Evolutionary conservation across 164 flowering plant species (phyloP).

Genomic region (Berberis vulgaris): DNA sequence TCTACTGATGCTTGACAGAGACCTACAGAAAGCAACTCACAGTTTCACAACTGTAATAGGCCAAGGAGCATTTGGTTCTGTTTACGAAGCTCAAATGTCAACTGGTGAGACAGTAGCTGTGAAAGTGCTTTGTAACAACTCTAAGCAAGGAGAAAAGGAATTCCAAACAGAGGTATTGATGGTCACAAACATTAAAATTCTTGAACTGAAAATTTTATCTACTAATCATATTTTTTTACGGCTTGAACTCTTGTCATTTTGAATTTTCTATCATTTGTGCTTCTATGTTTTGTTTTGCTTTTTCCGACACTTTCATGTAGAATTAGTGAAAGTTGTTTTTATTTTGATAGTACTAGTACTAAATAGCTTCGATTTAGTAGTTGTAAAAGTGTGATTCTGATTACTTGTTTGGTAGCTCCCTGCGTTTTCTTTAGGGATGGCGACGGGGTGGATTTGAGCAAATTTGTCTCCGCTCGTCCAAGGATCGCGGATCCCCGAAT

Average conservation of each 20-base stretch:
- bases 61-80: constrained; percentile 96
- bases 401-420: neutral
- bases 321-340: too few relatives aligned
- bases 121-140: constrained; percentile 85
- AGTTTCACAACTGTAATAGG: constrained; percentile 90
- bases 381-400: too few relatives aligned
- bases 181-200: neutral
- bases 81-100: constrained; percentile 87
- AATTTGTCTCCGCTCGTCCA: too few relatives aligned
- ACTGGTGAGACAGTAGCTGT: constrained; percentile 95
- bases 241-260: too few relatives aligned
- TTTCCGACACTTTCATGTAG: too few relatives aligned
- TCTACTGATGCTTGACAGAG: constrained; percentile 38
- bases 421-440: too few relatives aligned
- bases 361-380: too few relatives aligned
- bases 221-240: neutral
- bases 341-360: too few relatives aligned
- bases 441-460: too few relatives aligned
- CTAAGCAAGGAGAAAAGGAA: constrained; percentile 95
- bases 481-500: too few relatives aligned
- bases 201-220: neutral
- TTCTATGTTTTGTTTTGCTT: too few relatives aligned
- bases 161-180: constrained; percentile 84
- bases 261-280: too few relatives aligned
- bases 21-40: constrained; percentile 84